Conservation (phyloP, 2,329 filamentous ascomycete genomes). For the Aspergillus aculeatus region DNA sequence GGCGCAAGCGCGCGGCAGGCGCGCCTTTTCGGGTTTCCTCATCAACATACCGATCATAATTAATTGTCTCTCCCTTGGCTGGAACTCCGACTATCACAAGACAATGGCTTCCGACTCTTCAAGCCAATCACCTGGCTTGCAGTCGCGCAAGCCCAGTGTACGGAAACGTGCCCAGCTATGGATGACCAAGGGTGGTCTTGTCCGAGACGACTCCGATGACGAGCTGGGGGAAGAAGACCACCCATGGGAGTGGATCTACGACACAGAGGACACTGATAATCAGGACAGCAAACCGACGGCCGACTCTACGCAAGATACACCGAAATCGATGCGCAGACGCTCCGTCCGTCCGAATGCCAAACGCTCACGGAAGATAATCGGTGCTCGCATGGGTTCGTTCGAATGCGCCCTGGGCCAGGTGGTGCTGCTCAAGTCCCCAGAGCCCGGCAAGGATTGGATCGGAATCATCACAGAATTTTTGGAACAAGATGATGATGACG, state of each 20-base stretch:
- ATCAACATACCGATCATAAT: slow-evolving; percentile 6
- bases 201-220: slow-evolving; percentile 81
- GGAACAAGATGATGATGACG: slow-evolving; percentile 67
- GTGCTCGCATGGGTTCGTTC: slow-evolving; percentile 78
- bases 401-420: slow-evolving; percentile 78
- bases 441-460: slow-evolving; percentile 84
- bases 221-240: slow-evolving; percentile 72
- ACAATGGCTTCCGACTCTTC: slow-evolving; percentile 21
- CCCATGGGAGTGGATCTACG: slow-evolving; percentile 80
- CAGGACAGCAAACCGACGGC: slow-evolving; percentile 17
- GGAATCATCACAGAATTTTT: slow-evolving; percentile 82
- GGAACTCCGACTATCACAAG: background rate
- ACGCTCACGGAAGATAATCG: slow-evolving; percentile 60
- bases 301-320: slow-evolving; percentile 20
- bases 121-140: slow-evolving; percentile 17
- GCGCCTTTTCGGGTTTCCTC: slow-evolving; percentile 1
- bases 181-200: slow-evolving; percentile 61
- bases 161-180: slow-evolving; percentile 46
- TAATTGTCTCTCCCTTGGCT: background rate
- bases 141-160: slow-evolving; percentile 23
- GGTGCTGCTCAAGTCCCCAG: slow-evolving; percentile 84
- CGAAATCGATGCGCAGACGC: slow-evolving; percentile 29
- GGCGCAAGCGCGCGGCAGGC: slow-evolving; percentile 4
- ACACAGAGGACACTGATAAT: slow-evolving; percentile 26
- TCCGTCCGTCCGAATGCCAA: slow-evolving; percentile 31